Percentiles rank a stretch among this genome's conserved stretches.
These are phyloP conservation scores for Penicillium hesseltinei DNA, from an alignment of 2,329 filamentous ascomycete species.

Conservation along the genomic window DNA sequence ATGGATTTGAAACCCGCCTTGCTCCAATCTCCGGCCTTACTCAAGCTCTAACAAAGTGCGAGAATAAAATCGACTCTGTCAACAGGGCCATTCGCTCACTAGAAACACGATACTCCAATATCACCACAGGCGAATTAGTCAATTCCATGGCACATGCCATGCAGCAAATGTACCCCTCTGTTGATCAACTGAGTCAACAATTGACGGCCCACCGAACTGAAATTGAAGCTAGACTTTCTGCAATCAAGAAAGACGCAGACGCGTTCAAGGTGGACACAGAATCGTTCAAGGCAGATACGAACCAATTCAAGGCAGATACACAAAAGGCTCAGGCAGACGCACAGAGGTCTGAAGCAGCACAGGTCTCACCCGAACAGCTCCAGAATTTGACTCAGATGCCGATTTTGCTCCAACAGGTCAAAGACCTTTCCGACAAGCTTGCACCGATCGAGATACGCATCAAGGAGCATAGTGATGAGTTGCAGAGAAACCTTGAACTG, in stretches of 20 bases:
- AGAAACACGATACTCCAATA: conserved; percentile 51
- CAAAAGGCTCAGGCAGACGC: background rate
- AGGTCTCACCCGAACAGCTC: background rate
- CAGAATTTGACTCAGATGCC: background rate
- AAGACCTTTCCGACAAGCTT: background rate
- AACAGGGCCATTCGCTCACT: conserved; percentile 38
- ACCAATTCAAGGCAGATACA: conserved; percentile 4
- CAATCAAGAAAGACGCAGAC: background rate
- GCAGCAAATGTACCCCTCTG: conserved; percentile 36
- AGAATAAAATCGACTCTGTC: conserved; percentile 16
- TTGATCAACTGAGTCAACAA: conserved; percentile 3
- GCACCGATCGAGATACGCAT: background rate
- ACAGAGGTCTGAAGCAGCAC: background rate
- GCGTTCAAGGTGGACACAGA: background rate
- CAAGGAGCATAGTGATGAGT: background rate
- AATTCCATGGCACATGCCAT: conserved; percentile 35
- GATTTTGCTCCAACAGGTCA: background rate
- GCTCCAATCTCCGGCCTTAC: background rate
- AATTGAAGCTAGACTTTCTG: background rate
- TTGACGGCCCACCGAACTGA: background rate
- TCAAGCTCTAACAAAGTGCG: background rate
- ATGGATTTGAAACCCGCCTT: background rate
- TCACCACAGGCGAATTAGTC: conserved; percentile 42
- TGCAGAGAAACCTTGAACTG: background rate
- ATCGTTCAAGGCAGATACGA: background rate